These are phyloP conservation scores for Mycena galopus DNA, from an alignment of 768 basidiomycete species.

Conservation along the genomic window DNA sequence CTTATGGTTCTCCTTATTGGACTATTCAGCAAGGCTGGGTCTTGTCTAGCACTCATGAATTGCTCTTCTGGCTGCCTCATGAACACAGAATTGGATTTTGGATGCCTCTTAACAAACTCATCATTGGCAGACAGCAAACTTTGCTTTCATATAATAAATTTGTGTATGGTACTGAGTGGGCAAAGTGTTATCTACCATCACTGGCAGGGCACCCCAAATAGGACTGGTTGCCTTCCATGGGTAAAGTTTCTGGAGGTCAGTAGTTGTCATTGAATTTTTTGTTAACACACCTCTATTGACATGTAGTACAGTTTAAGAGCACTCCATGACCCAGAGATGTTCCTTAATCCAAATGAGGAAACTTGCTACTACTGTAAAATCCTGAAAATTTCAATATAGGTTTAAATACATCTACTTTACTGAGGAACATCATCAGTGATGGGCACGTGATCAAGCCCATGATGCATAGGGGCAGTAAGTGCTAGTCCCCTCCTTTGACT, in stretches of 20 bases:
- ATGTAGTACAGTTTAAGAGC: neutral
- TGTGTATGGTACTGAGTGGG: neutral
- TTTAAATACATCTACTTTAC: no score
- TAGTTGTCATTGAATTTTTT: neutral
- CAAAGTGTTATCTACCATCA: constrained; percentile 3
- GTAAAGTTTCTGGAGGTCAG: neutral
- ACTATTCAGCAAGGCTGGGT: constrained; percentile 12
- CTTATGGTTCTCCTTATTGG: neutral
- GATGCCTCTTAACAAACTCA: constrained; percentile 2
- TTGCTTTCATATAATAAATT: constrained; percentile 5
- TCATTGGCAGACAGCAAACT: constrained; percentile 8
- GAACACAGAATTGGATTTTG: constrained; percentile 1
- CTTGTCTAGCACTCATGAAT: constrained; percentile 4
- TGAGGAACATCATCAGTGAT: no score
- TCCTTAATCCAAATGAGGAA: neutral
- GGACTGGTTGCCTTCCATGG: neutral
- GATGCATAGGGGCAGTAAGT: no score
- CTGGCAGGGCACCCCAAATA: neutral
- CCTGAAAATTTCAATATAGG: no score
- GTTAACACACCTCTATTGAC: neutral
- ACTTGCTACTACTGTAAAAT: neutral
- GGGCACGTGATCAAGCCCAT: no score
- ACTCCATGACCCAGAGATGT: neutral
- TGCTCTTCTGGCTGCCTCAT: no score
- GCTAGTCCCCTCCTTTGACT: no score